A percentile compares a stretch with the other conserved stretches of the same genome.
phyloP scores from a whole-genome alignment of 441 rosid genomes.

The Mallotus japonicus region DNA sequence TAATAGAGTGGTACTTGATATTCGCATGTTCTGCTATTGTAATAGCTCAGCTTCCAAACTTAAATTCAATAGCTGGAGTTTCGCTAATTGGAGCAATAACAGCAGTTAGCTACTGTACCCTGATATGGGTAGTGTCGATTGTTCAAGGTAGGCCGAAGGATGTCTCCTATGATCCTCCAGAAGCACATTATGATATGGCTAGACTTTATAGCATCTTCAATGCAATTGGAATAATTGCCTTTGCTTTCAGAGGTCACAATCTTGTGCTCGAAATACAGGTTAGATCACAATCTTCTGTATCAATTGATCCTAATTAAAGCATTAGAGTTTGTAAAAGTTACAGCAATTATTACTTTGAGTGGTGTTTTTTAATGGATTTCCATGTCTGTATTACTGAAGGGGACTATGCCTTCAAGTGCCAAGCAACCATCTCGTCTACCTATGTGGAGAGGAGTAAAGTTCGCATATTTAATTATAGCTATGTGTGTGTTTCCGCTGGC shows the following conservation, averaged over 20 bases:
- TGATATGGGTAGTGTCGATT: constrained; percentile 45
- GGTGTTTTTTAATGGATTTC: neutral
- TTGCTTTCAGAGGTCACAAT: constrained; percentile 67
- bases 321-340: neutral
- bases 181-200: constrained; percentile 19
- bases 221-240: constrained; percentile 51
- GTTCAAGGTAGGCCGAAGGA: constrained; percentile 23
- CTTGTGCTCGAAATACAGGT: constrained; percentile 66
- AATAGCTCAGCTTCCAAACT: constrained; percentile 59
- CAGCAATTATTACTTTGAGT: neutral
- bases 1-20: constrained; percentile 46
- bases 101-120: constrained; percentile 48
- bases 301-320: neutral
- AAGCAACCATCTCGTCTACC: constrained; percentile 48
- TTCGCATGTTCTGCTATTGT: constrained; percentile 42
- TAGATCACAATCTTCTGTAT: neutral
- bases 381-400: constrained; percentile 28
- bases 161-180: constrained; percentile 32
- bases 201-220: constrained; percentile 32
- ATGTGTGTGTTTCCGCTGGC: constrained; percentile 57
- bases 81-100: constrained; percentile 58
- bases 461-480: constrained; percentile 48
- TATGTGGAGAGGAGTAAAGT: constrained; percentile 62
- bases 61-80: constrained; percentile 60
- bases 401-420: constrained; percentile 55